Evolutionary conservation across 257 asterid species (phyloP).

Genomic region (Rubia yunnanensis): DNA sequence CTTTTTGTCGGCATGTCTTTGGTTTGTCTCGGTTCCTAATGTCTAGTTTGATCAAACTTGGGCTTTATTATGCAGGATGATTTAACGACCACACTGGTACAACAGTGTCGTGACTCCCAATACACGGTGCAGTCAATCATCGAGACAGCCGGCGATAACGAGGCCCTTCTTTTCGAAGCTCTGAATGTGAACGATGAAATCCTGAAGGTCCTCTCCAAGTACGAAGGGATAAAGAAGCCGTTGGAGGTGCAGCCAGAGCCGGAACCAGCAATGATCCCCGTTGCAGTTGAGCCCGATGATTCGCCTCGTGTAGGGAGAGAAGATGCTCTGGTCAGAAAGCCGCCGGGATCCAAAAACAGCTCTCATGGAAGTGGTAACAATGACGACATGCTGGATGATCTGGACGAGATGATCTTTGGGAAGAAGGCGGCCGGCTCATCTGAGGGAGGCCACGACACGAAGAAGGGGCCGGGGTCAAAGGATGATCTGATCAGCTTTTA

Average conservation of each 20-base stretch:
- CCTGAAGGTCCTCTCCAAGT: constrained; percentile 70
- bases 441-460: constrained; percentile 37
- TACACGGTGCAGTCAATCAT: constrained; percentile 74
- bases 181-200: constrained; percentile 86
- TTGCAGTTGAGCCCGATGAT: constrained; percentile 78
- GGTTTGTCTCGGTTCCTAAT: neutral
- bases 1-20: neutral
- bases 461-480: constrained; percentile 57
- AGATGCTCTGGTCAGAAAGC: constrained; percentile 51
- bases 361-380: constrained; percentile 36
- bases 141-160: constrained; percentile 78
- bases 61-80: constrained; percentile 61
- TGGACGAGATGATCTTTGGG: constrained; percentile 97
- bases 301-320: constrained; percentile 58
- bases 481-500: constrained; percentile 80
- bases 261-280: constrained; percentile 93
- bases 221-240: constrained; percentile 68
- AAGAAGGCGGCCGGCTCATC: constrained; percentile 60
- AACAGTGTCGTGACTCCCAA: constrained; percentile 75
- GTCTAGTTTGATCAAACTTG: neutral
- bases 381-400: constrained; percentile 90
- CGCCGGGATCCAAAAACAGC: constrained; percentile 31
- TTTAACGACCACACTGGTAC: constrained; percentile 62
- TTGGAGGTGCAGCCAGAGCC: constrained; percentile 44
- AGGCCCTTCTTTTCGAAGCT: constrained; percentile 93